These are phyloP conservation scores for Oryza officinalis DNA, from an alignment of 176 grass and related monocot genomes.

Conservation along the genomic window DNA sequence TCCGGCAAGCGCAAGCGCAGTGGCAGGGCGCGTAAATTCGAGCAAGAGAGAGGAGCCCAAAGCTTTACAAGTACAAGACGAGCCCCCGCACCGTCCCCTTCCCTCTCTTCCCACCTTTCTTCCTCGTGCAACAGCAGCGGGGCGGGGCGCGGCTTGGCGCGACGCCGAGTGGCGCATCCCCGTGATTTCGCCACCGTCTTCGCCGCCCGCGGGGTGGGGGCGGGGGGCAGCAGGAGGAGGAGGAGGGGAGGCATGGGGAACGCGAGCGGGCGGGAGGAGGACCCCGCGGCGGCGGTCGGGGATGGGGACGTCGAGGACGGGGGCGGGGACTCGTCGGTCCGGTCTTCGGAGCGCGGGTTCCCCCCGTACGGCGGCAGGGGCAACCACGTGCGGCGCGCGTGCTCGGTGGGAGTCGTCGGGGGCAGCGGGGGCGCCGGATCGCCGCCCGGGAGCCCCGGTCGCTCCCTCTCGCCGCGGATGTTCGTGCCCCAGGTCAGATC, in stretches of 20 bases:
- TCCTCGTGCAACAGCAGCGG: conserved; percentile 24
- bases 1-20: conserved; percentile 38
- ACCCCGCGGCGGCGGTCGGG: conserved; percentile 40
- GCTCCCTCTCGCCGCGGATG: conserved; percentile 92
- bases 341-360: conserved; percentile 53
- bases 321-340: conserved; percentile 55
- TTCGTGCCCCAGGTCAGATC: conserved; percentile 92
- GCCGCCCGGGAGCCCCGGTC: conserved; percentile 72
- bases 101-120: background rate
- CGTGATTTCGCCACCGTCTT: conserved; percentile 49
- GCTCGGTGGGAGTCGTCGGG: conserved; percentile 46
- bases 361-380: conserved; percentile 33
- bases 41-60: conserved; percentile 13
- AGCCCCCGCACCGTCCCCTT: conserved; percentile 7
- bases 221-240: conserved; percentile 6
- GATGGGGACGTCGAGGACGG: conserved; percentile 54
- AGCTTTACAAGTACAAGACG: conserved; percentile 1
- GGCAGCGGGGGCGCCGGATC: conserved; percentile 30
- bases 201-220: conserved; percentile 31
- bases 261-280: conserved; percentile 73
- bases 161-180: conserved; percentile 46
- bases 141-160: conserved; percentile 9
- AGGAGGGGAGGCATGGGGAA: conserved; percentile 70
- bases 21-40: conserved; percentile 56
- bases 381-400: conserved; percentile 38